A percentile compares a stretch with the other conserved stretches of the same genome.
These are phyloP conservation scores for Peltaster fructicola DNA, from an alignment of 2,329 filamentous ascomycete species.

Conservation along the genomic window DNA sequence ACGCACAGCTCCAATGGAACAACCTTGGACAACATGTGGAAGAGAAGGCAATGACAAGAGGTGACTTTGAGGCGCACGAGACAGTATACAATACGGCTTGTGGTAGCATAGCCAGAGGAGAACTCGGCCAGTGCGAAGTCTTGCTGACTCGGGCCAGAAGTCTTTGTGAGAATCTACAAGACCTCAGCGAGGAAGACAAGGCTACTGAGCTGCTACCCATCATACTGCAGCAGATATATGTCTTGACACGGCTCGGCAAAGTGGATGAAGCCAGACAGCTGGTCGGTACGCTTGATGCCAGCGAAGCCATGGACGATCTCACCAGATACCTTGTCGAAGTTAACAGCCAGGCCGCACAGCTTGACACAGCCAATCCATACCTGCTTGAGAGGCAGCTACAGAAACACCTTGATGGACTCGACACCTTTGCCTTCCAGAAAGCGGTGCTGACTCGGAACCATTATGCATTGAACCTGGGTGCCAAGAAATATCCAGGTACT, in stretches of 20 bases:
- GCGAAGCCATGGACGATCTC: constrained; percentile 49
- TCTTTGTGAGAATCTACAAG: constrained; percentile 56
- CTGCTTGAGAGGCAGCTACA: constrained; percentile 45
- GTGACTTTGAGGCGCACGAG: constrained; percentile 60
- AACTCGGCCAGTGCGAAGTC: constrained; percentile 45
- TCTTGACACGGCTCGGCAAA: constrained; percentile 49
- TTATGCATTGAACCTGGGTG: constrained; percentile 46
- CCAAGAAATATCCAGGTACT: constrained; percentile 51
- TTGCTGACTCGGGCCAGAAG: constrained; percentile 53
- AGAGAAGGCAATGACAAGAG: constrained; percentile 38
- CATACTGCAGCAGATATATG: constrained; percentile 57
- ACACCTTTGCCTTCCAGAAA: constrained; percentile 52
- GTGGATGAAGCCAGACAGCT: constrained; percentile 46
- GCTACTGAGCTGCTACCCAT: constrained; percentile 58
- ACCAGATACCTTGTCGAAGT: constrained; percentile 49
- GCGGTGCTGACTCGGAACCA: constrained; percentile 44
- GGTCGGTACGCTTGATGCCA: constrained; percentile 41
- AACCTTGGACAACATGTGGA: constrained; percentile 35
- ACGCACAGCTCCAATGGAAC: constrained; percentile 57
- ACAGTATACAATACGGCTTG: constrained; percentile 69
- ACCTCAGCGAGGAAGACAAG: constrained; percentile 58
- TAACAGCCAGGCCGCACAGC: constrained; percentile 36
- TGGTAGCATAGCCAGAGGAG: constrained; percentile 49
- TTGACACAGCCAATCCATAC: constrained; percentile 42
- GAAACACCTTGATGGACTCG: constrained; percentile 33